These are phyloP conservation scores for Cornus suecica DNA, from an alignment of 148 eudicot genomes.

Conservation along the genomic window DNA sequence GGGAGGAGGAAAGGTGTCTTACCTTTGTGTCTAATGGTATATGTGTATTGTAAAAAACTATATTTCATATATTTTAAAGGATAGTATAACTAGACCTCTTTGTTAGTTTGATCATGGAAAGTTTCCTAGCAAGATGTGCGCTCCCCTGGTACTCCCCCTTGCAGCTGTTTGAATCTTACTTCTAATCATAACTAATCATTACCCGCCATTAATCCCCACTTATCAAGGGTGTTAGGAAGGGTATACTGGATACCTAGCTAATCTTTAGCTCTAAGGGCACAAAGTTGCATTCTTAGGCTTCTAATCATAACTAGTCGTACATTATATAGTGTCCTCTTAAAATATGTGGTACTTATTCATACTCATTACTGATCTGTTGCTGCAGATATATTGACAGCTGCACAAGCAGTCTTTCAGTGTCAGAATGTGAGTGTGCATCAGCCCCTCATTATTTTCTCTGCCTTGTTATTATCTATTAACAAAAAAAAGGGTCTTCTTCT, in stretches of 20 bases:
- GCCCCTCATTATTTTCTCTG: neutral
- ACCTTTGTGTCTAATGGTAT: too few relatives aligned
- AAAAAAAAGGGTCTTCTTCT: neutral
- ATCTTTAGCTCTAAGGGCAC: too few relatives aligned
- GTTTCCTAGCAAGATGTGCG: too few relatives aligned
- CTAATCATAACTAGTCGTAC: neutral
- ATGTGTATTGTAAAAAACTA: too few relatives aligned
- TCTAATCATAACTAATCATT: too few relatives aligned
- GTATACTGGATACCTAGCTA: too few relatives aligned
- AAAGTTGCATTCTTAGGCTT: too few relatives aligned
- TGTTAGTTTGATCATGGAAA: neutral
- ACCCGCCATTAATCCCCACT: too few relatives aligned
- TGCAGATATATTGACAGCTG: conserved; percentile 83
- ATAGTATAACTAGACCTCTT: neutral
- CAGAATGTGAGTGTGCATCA: conserved; percentile 57
- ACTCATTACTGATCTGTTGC: conserved; percentile 13
- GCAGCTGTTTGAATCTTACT: too few relatives aligned
- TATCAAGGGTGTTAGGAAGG: too few relatives aligned
- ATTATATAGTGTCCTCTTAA: neutral
- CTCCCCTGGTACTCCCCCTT: too few relatives aligned
- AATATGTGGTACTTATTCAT: conserved; percentile 1
- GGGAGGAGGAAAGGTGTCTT: too few relatives aligned
- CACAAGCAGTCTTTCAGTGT: conserved; percentile 70
- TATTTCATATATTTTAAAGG: neutral
- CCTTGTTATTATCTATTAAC: neutral